phyloP scores from a whole-genome alignment of 305 asterid genomes.

The Rubia peregrina region DNA sequence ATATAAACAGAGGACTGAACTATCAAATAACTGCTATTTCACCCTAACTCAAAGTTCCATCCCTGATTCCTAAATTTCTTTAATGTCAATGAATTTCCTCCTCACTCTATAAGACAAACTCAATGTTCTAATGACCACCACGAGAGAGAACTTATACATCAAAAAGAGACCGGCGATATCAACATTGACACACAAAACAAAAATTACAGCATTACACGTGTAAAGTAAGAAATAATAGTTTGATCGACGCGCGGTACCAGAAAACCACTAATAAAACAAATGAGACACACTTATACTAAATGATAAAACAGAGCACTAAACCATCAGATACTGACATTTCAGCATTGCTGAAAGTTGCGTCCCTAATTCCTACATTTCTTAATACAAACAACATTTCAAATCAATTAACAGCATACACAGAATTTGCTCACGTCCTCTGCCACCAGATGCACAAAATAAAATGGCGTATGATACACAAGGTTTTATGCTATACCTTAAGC shows the following conservation, averaged over 20 bases:
- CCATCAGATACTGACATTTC: not conserved
- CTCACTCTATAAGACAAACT: not conserved
- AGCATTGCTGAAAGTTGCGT: not conserved
- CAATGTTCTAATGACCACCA: not conserved
- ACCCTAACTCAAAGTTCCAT: not conserved
- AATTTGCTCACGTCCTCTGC: not conserved
- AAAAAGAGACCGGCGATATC: not conserved
- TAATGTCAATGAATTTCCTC: not conserved
- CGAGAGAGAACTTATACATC: not conserved
- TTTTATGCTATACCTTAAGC: conserved; percentile 48
- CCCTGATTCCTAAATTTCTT: not conserved
- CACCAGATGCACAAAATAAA: not conserved
- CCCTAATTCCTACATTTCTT: not conserved
- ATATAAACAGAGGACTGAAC: not conserved
- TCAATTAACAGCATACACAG: not conserved
- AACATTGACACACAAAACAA: not conserved
- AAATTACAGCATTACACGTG: not conserved
- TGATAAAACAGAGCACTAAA: not conserved
- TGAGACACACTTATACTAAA: not conserved
- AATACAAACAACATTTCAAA: not conserved
- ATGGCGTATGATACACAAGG: not conserved
- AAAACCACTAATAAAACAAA: not conserved
- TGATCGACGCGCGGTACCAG: not conserved
- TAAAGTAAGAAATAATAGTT: not conserved
- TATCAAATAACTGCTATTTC: not conserved